phyloP scores from a whole-genome alignment of 164 flowering plant species.

The Cinnamomum chago region DNA sequence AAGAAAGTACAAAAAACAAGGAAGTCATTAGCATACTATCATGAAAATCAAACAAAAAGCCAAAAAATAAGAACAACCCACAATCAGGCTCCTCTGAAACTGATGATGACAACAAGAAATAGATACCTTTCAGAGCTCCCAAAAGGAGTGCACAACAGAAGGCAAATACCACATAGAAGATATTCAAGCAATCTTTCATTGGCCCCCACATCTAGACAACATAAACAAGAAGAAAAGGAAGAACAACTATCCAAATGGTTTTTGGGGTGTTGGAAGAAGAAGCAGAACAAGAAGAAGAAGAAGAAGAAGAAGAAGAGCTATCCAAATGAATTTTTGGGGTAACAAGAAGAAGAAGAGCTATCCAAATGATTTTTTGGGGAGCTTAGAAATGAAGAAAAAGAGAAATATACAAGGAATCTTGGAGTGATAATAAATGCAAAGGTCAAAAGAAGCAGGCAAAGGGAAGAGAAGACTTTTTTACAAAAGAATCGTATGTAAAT shows the following conservation, averaged over 20 bases:
- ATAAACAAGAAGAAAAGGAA: not conserved
- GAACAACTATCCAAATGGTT: not conserved
- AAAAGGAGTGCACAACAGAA: constrained; percentile 65
- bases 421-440: not conserved
- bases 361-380: not conserved
- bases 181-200: constrained; percentile 30
- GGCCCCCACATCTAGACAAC: constrained; percentile 1
- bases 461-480: not conserved
- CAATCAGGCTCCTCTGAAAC: constrained; percentile 4
- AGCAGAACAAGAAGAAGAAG: too few species aligned
- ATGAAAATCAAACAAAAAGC: not conserved
- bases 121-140: constrained; percentile 77
- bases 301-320: not conserved
- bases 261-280: not conserved
- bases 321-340: not conserved
- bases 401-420: not conserved
- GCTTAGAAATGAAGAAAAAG: not conserved
- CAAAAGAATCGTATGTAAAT: not conserved
- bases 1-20: not conserved
- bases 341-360: too few species aligned
- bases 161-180: constrained; percentile 57
- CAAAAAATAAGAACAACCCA: not conserved
- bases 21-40: constrained; percentile 1
- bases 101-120: not conserved
- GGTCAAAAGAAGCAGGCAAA: not conserved